These are phyloP conservation scores for Cordyceps cateniannulata DNA, from an alignment of 2,329 filamentous ascomycete species.

Conservation along the genomic window DNA sequence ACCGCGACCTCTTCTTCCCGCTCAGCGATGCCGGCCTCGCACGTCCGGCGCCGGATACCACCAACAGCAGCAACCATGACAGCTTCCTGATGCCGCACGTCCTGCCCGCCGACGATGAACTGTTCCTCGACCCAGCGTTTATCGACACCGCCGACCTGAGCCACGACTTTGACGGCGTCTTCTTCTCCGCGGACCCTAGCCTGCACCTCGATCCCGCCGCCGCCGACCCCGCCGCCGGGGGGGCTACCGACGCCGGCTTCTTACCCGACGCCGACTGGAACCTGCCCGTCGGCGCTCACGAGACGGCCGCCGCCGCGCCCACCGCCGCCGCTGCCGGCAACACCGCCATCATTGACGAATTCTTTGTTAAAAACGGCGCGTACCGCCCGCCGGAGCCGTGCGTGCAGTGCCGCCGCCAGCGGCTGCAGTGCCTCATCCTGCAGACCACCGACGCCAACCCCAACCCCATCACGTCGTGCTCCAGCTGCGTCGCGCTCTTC, in stretches of 20 bases:
- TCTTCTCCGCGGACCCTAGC: not conserved
- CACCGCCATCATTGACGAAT: conserved; percentile 28
- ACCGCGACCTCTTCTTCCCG: not conserved
- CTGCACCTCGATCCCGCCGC: not conserved
- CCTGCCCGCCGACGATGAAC: not conserved
- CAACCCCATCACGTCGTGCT: conserved; percentile 41
- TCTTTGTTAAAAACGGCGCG: conserved; percentile 34
- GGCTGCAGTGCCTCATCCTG: conserved; percentile 42
- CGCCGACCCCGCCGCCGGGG: not conserved
- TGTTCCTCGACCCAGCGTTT: conserved; percentile 2
- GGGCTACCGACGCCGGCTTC: not conserved
- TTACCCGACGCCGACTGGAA: conserved; percentile 4
- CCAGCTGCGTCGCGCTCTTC: conserved; percentile 44
- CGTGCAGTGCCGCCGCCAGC: conserved; percentile 35
- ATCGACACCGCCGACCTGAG: not conserved
- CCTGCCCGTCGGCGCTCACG: not conserved
- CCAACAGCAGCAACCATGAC: not conserved
- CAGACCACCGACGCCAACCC: conserved; percentile 41
- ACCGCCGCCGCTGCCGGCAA: not conserved
- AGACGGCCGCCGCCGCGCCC: not conserved
- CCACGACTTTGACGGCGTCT: conserved; percentile 1
- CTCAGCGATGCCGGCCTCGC: conserved; percentile 6
- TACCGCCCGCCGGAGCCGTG: conserved; percentile 37
- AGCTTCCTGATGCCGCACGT: not conserved
- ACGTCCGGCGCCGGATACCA: not conserved